Base-by-base conservation (phyloP, 176 grass and related monocot genomes). In the Elaeis guineensis region DNA sequence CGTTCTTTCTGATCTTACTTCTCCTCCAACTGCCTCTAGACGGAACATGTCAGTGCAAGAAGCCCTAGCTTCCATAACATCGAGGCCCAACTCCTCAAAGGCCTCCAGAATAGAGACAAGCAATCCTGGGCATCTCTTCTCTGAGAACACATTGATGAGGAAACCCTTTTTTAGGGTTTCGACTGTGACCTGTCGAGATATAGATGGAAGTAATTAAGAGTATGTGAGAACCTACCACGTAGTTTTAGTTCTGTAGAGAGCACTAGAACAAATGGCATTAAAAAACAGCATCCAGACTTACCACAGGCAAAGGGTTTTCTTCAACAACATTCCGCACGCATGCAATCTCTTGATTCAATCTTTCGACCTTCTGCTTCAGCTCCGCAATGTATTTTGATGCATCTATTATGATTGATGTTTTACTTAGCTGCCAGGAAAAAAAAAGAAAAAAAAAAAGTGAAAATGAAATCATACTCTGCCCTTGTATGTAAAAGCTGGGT, bases 381-480 rank as follows among this genome's bases (percentile, higher is more conserved):
- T 88, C 87, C 66, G 82, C 70, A 69, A 97, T 92, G 61, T 97
- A 97, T 55, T 84, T 89, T 3, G 87, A 89, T 1, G 93, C 93
- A 58, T 97, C 93, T 56, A 85, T 71, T 51, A 97, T 79, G 58
- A 97, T 91, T 25, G 93, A 83, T 12, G 73, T 54, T 2, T 73
- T 77, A 52, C 58, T 97, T 65, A 91, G 17, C 93, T 97, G 83
- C 65, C n/a, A 32, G n/a, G n/a, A n/a, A n/a, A n/a, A 4, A 66
- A 15, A 25, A 6, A 58, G 5, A 23, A 23, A 9, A 66, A 5
- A 25, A 6, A 26, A 4, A 23, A 29, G 32, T 14, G 60, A 62
- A 48, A 3, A 62, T 22, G 3, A 28, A 30, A 30, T 29, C 35
- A 44, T 44, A 12, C 3, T 5, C 14, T n/a, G 28, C 17, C 0